Conservation (phyloP, 192 early-diverging fungal species). For the Phycomyces nitens region DNA sequence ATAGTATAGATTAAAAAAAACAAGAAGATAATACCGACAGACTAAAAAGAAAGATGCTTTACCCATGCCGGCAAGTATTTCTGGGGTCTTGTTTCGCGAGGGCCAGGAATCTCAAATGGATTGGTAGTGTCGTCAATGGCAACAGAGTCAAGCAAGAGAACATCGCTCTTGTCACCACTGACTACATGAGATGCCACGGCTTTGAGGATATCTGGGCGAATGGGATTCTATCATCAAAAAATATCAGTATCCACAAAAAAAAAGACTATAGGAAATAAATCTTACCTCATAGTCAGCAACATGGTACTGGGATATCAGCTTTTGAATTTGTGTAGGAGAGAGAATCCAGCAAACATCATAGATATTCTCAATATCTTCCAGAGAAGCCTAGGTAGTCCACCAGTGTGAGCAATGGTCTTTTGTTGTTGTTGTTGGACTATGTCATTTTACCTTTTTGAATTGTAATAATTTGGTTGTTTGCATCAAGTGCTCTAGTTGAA, state of each 20-base stretch:
- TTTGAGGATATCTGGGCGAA: conserved; percentile 84
- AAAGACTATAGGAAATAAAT: background rate
- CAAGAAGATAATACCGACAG: too few relatives aligned
- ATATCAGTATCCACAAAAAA: background rate
- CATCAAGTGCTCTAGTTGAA: conserved; percentile 90
- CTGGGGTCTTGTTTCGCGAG: conserved; percentile 11
- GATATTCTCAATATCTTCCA: conserved; percentile 94
- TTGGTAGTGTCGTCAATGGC: conserved; percentile 54
- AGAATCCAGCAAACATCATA: conserved; percentile 98
- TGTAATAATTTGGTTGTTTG: conserved; percentile 97
- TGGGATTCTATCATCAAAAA: conserved; percentile 51
- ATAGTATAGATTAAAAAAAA: too few relatives aligned
- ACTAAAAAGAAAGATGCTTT: background rate
- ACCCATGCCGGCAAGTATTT: conserved; percentile 18
- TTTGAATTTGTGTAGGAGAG: conserved; percentile 96
- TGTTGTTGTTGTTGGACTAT: background rate
- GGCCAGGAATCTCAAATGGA: conserved; percentile 53
- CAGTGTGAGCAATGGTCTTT: too few relatives aligned
- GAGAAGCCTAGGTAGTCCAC: conserved; percentile 32
- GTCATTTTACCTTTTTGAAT: conserved; percentile 68
- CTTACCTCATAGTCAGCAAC: conserved; percentile 92
- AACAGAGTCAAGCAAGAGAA: conserved; percentile 81
- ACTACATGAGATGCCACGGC: conserved; percentile 82
- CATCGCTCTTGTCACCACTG: conserved; percentile 83
- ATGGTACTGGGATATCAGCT: conserved; percentile 91